Base-by-base conservation (phyloP, 2,329 filamentous ascomycete genomes). In the Pyrenochaeta sp. region DNA sequence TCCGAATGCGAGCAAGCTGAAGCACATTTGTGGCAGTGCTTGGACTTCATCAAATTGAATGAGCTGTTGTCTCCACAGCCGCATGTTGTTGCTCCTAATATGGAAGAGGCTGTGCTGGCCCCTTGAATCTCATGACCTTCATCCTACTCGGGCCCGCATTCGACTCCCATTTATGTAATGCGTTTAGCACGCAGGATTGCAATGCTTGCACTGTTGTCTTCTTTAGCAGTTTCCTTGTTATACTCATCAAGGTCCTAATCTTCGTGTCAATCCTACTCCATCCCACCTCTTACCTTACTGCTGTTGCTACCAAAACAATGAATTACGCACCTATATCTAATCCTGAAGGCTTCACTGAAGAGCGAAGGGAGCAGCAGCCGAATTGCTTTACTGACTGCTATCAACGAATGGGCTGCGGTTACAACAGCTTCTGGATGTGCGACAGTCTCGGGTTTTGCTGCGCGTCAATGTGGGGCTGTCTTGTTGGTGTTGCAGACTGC, bases 301-400 rank as follows among this genome's bases (percentile, higher is more conserved):
- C n/a, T 27, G 23, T 27, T 4, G 23, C 23, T 27, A 49, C 9
- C 5, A 29, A 45, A 39, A 43, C 49, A 35, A 60, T 67, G 63
- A 55, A 64, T 4, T 67, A 67, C 53, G 50, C 54, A n/a, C 57
- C 57, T 1, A 31, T 55, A 6, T 14, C 36, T 0, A 27, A 41
- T 7, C 40, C 29, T 4, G 60, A 64, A 14, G 54, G 63, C 9
- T 52, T 49, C 4, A 55, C 39, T n/a, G 18, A 30, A 2, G 36
- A 41, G 7, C 55, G 54, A 20, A 54, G n/a, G n/a, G n/a, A 41
- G 23, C 57, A 59, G 18, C 33, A 53, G 10, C 32, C 51, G 23
- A 56, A 58, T 5, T 47, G 54, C 20, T 56, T 53, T 18, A 51
- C 55, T 1, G 36, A 51, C 9, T 64, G 54, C 11, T 18, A 55